phyloP scores from a whole-genome alignment of 305 asterid genomes.

The Ilex paraguariensis region DNA sequence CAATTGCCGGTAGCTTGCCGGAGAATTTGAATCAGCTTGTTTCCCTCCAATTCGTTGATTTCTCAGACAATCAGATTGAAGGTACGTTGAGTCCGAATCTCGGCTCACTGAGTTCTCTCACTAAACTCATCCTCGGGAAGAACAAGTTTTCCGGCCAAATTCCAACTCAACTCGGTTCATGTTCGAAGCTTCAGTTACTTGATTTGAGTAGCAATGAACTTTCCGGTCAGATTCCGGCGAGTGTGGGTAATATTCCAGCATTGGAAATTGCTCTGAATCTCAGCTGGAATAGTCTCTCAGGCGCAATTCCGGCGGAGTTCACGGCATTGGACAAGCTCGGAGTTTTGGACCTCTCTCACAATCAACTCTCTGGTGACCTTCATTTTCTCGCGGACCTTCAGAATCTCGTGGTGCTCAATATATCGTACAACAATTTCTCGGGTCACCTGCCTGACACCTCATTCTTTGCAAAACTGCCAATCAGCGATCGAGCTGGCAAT shows the following conservation, averaged over 20 bases:
- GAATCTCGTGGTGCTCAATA: constrained; percentile 77
- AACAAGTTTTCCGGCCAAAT: constrained; percentile 64
- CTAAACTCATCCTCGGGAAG: constrained; percentile 63
- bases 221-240: constrained; percentile 64
- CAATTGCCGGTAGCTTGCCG: constrained; percentile 63
- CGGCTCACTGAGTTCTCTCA: constrained; percentile 64
- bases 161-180: constrained; percentile 63
- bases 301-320: constrained; percentile 67
- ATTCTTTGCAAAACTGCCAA: constrained; percentile 72
- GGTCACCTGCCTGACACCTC: constrained; percentile 79
- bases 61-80: constrained; percentile 62
- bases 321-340: constrained; percentile 65
- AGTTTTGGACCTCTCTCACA: constrained; percentile 74
- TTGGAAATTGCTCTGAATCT: constrained; percentile 73
- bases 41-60: constrained; percentile 67
- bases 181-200: constrained; percentile 70
- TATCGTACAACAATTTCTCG: constrained; percentile 71
- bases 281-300: constrained; percentile 72
- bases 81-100: constrained; percentile 59
- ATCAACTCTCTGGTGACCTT: constrained; percentile 76
- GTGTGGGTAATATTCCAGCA: constrained; percentile 67
- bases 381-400: constrained; percentile 54
- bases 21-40: constrained; percentile 45
- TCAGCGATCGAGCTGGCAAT: constrained; percentile 59
- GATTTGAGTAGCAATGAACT: constrained; percentile 74